phyloP scores from a whole-genome alignment of 441 rosid species.

The Eutrema salsugineum region DNA sequence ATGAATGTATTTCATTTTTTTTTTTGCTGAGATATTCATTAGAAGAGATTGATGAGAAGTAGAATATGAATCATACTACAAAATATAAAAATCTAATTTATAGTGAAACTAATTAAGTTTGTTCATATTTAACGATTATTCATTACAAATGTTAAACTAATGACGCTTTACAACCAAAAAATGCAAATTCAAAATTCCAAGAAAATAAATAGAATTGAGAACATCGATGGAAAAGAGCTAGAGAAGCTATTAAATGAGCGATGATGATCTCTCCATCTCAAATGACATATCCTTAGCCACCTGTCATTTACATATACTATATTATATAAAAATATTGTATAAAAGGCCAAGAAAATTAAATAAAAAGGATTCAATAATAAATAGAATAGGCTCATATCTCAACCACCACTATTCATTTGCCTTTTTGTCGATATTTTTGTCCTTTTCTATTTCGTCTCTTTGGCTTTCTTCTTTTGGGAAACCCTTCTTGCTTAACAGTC shows the following conservation, averaged over 20 bases:
- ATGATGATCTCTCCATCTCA: conserved; percentile 25
- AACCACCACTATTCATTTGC: conserved; percentile 28
- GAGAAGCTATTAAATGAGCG: conserved; percentile 20
- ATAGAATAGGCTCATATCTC: conserved; percentile 26
- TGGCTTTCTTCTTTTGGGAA: conserved; percentile 27
- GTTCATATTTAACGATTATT: not conserved
- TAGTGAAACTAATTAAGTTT: not conserved
- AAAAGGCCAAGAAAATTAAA: not conserved
- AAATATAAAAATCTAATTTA: not conserved
- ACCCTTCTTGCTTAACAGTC: conserved; percentile 27
- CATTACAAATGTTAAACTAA: not conserved
- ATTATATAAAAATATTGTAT: not conserved
- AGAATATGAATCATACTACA: not conserved
- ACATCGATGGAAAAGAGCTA: not conserved
- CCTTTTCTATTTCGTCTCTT: conserved; percentile 27
- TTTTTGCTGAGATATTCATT: too few species aligned
- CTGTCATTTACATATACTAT: conserved; percentile 4
- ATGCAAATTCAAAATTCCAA: not conserved
- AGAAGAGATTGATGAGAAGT: not conserved
- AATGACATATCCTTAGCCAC: conserved; percentile 33
- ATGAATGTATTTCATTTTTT: not conserved
- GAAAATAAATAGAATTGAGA: not conserved
- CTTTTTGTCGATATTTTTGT: conserved; percentile 29
- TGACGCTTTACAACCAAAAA: not conserved
- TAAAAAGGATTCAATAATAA: not conserved